Evolutionary conservation across 371 early-diverging fungal genomes (phyloP).

Genomic region (Mucor sp.): DNA sequence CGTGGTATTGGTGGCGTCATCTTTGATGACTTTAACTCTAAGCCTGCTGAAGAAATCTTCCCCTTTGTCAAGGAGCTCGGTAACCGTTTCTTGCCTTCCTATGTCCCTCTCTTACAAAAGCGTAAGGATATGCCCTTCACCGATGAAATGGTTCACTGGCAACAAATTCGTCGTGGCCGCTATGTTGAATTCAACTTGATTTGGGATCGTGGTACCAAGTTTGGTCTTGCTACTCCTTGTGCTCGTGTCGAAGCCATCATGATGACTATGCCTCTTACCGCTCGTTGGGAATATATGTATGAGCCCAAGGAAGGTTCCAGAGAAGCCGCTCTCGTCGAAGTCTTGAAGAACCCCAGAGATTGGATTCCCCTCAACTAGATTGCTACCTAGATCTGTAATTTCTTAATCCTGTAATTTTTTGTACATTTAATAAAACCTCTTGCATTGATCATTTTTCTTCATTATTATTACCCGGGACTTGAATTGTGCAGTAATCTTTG

Average conservation of each 20-base stretch:
- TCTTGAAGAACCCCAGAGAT: conserved; percentile 77
- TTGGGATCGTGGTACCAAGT: conserved; percentile 90
- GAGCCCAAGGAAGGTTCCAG: conserved; percentile 65
- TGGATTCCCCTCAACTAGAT: conserved; percentile 60
- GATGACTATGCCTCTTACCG: conserved; percentile 83
- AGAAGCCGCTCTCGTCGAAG: conserved; percentile 77
- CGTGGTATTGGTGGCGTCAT: conserved; percentile 91
- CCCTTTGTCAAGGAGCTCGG: conserved; percentile 72
- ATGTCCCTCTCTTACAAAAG: conserved; percentile 74
- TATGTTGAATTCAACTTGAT: conserved; percentile 92
- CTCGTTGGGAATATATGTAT: conserved; percentile 90
- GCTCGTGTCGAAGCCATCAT: conserved; percentile 87
- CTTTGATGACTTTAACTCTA: conserved; percentile 83
- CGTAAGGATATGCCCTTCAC: conserved; percentile 70
- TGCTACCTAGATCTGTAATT: neutral
- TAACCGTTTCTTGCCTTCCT: conserved; percentile 72
- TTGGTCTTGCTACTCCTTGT: conserved; percentile 85
- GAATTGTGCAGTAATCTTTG: neutral
- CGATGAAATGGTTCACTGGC: conserved; percentile 76
- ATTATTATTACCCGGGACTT: neutral
- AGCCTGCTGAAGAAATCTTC: conserved; percentile 70
- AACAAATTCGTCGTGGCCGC: conserved; percentile 84
- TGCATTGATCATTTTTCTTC: neutral
- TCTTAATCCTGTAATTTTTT: neutral
- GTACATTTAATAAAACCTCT: conserved; percentile 1